These are phyloP conservation scores for Aspergillus fumigatus DNA, from an alignment of 2,329 filamentous ascomycete genomes.

Conservation along the genomic window DNA sequence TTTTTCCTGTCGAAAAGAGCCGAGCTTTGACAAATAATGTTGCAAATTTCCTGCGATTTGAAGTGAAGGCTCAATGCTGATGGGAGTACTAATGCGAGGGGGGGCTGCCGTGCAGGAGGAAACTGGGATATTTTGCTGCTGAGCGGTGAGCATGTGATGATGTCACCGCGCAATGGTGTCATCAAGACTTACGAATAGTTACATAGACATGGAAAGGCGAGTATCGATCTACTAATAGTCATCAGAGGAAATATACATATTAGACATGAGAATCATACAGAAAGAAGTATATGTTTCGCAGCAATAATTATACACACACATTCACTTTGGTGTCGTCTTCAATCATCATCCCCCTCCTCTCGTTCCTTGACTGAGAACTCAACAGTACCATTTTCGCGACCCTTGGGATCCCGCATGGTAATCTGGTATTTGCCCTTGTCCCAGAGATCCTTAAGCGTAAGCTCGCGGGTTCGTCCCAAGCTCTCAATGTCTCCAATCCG, in stretches of 20 bases:
- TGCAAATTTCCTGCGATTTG: neutral
- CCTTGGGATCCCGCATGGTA: constrained; percentile 44
- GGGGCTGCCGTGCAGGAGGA: constrained; percentile 4
- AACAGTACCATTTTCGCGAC: constrained; percentile 43
- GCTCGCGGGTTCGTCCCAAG: constrained; percentile 84
- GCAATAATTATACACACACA: neutral
- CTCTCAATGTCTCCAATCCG: constrained; percentile 91
- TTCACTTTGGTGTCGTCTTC: constrained; percentile 10
- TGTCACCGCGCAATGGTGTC: constrained; percentile 23
- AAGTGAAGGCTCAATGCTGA: neutral
- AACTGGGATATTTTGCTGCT: constrained; percentile 11
- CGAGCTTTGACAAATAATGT: neutral
- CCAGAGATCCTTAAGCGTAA: constrained; percentile 93
- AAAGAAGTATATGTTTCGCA: neutral
- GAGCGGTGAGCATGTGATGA: constrained; percentile 33
- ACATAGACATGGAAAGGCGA: neutral
- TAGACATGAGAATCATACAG: neutral
- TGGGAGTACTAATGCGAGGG: neutral
- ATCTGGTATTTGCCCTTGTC: constrained; percentile 76
- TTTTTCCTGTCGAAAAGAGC: neutral
- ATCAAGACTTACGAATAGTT: neutral
- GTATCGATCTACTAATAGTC: neutral
- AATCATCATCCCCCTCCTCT: constrained; percentile 31
- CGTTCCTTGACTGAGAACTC: constrained; percentile 44
- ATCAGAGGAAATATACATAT: neutral